Percentiles rank a stretch among this genome's conserved stretches.
These are phyloP conservation scores for Hyaloscypha bicolor DNA, from an alignment of 495 filamentous ascomycete species.

Conservation along the genomic window DNA sequence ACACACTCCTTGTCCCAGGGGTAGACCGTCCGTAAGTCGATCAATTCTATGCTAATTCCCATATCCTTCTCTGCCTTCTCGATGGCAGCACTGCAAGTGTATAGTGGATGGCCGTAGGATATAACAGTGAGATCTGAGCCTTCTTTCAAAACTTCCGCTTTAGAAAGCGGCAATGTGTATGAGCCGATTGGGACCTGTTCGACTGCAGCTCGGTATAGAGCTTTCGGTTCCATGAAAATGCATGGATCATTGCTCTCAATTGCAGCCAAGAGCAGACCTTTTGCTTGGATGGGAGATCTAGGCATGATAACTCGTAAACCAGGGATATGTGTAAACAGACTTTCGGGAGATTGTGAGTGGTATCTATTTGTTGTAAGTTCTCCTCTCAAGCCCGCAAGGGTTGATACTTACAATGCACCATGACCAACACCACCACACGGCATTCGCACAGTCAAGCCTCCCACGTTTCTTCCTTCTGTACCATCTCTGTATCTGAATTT, in stretches of 20 bases:
- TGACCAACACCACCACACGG: constrained; percentile 95
- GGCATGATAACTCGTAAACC: constrained; percentile 90
- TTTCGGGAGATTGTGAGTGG: constrained; percentile 92
- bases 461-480: constrained; percentile 63
- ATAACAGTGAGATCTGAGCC: constrained; percentile 86
- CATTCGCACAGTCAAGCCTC: constrained; percentile 90
- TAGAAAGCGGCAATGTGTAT: constrained; percentile 84
- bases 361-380: constrained; percentile 53
- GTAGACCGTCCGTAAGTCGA: constrained; percentile 90
- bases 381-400: background rate
- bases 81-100: constrained; percentile 81
- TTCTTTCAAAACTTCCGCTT: constrained; percentile 84
- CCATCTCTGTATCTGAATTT: constrained; percentile 92
- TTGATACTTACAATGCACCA: constrained; percentile 70
- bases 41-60: constrained; percentile 80
- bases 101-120: constrained; percentile 91
- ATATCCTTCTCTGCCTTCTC: constrained; percentile 79
- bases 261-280: constrained; percentile 83
- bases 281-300: constrained; percentile 87
- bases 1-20: constrained; percentile 93
- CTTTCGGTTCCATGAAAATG: constrained; percentile 96
- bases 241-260: constrained; percentile 86
- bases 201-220: constrained; percentile 90
- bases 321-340: constrained; percentile 89
- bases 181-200: constrained; percentile 87